These are phyloP conservation scores for Stenogyne calaminthoides DNA, from an alignment of 305 asterid species.

Conservation along the genomic window DNA sequence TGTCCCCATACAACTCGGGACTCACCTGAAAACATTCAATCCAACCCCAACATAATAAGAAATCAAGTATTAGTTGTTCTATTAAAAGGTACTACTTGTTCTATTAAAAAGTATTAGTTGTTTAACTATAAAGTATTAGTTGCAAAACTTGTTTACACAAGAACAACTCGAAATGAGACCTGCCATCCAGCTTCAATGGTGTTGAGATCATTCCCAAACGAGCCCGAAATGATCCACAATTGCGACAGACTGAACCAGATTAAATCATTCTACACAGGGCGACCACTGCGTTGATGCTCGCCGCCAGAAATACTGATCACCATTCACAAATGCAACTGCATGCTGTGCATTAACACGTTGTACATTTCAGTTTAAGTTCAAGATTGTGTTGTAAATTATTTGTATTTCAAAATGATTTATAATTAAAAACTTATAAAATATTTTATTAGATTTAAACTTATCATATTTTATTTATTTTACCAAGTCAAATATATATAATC, in stretches of 20 bases:
- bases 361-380: background rate
- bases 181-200: slow-evolving; percentile 99
- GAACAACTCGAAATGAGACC: slow-evolving; percentile 29
- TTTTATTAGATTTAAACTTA: too few relatives aligned
- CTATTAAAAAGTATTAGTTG: too few relatives aligned
- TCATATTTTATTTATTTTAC: too few relatives aligned
- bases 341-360: slow-evolving; percentile 46
- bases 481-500: too few relatives aligned
- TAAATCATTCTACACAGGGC: slow-evolving; percentile 83
- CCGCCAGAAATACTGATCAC: slow-evolving; percentile 84
- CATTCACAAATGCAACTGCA: slow-evolving; percentile 91
- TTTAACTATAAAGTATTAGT: too few relatives aligned
- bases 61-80: background rate
- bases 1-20: slow-evolving; percentile 88
- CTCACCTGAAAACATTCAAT: slow-evolving; percentile 55
- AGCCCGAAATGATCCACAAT: slow-evolving; percentile 86
- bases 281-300: slow-evolving; percentile 94
- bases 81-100: too few relatives aligned
- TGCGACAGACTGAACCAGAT: slow-evolving; percentile 93
- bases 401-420: too few relatives aligned
- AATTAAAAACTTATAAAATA: too few relatives aligned
- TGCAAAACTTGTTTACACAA: too few relatives aligned
- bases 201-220: slow-evolving; percentile 90
- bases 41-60: background rate
- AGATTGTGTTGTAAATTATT: too few relatives aligned